phyloP scores from a whole-genome alignment of 495 filamentous ascomycete genomes.

The Aspergillus homomorphus region DNA sequence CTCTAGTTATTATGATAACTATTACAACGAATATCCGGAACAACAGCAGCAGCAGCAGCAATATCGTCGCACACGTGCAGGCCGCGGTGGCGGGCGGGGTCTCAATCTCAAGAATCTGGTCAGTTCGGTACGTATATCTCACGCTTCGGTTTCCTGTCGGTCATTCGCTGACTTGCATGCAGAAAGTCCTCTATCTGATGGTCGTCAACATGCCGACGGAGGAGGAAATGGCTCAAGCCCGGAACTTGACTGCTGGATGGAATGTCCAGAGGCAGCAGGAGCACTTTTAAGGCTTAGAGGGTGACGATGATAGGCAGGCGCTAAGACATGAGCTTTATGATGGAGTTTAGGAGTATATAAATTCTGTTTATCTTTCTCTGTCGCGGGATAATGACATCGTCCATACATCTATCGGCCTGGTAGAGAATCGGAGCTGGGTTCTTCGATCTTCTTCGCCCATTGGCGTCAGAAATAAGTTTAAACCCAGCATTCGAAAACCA shows the following conservation, averaged over 20 bases:
- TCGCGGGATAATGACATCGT: no score
- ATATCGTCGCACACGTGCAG: not conserved
- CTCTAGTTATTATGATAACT: not conserved
- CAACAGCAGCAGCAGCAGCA: not conserved
- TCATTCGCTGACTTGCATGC: not conserved
- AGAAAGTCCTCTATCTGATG: conserved; percentile 44
- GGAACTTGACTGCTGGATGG: conserved; percentile 2
- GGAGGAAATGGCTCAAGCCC: conserved; percentile 28
- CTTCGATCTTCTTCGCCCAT: no score
- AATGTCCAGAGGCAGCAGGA: not conserved
- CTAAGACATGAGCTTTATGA: no score
- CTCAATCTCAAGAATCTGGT: conserved; percentile 18
- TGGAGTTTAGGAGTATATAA: no score
- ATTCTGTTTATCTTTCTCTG: no score
- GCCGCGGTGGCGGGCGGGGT: not conserved
- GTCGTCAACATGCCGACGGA: conserved; percentile 41
- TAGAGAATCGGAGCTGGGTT: no score
- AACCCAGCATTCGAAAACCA: no score
- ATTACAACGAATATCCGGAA: conserved; percentile 2
- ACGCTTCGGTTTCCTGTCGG: not conserved
- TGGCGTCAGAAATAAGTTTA: no score
- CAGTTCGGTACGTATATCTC: conserved; percentile 18
- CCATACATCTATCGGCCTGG: no score
- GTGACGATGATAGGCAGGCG: no score
- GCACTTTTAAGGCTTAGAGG: not conserved